A percentile compares a stretch with the other conserved stretches of the same genome.
These are phyloP conservation scores for Coelastrella sp. DNA, from an alignment of 139 green algal genomes.

Conservation along the genomic window DNA sequence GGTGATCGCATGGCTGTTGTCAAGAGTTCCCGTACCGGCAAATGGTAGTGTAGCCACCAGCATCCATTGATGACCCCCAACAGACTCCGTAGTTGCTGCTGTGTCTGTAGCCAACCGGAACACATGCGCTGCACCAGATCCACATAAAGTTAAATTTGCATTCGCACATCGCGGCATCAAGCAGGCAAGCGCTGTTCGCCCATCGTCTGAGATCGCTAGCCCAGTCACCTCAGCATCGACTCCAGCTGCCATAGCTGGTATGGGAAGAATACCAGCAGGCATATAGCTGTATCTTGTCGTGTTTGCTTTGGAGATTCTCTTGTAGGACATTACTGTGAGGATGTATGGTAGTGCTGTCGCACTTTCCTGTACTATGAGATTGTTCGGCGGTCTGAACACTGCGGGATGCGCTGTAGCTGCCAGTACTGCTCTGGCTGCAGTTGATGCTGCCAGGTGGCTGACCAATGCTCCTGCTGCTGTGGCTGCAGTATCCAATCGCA, in stretches of 20 bases:
- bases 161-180: slow-evolving; percentile 2
- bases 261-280: background rate
- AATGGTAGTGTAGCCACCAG: slow-evolving; percentile 13
- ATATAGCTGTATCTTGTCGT: background rate
- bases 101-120: slow-evolving; percentile 6
- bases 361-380: background rate
- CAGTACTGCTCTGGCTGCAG: background rate
- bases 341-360: slow-evolving; percentile 5
- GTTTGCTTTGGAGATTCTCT: background rate
- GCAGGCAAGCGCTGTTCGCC: background rate
- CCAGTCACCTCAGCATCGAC: background rate
- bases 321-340: background rate
- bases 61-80: background rate
- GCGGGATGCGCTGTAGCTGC: background rate
- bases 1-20: too few relatives aligned
- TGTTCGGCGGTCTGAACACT: background rate
- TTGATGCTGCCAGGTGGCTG: background rate
- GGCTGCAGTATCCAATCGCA: background rate
- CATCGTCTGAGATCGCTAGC: background rate
- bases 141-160: background rate
- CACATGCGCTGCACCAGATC: background rate
- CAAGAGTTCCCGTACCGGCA: background rate
- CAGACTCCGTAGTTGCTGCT: background rate
- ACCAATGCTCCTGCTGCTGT: background rate
- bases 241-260: background rate